A percentile compares a stretch with the other conserved stretches of the same genome.
These are phyloP conservation scores for Nakazawaea molendinolei DNA, from an alignment of 805 yeast genomes.

Conservation along the genomic window DNA sequence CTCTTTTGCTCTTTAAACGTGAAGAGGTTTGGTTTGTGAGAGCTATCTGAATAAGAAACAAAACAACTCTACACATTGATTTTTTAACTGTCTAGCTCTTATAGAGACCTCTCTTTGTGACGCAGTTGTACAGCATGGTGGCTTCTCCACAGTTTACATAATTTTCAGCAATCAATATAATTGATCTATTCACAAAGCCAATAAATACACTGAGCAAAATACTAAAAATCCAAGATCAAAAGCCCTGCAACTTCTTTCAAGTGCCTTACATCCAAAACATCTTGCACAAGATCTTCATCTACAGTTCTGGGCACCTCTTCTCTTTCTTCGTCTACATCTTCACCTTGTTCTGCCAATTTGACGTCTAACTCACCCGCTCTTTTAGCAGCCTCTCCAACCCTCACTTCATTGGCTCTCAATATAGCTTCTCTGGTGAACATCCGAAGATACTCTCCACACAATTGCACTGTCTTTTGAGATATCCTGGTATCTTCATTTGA, in stretches of 20 bases:
- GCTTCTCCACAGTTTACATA: no score
- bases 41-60: no score
- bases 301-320: slow-evolving; percentile 13
- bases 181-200: no score
- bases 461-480: slow-evolving; percentile 39
- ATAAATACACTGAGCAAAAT: no score
- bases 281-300: slow-evolving; percentile 16
- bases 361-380: slow-evolving; percentile 3
- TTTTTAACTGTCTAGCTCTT: no score
- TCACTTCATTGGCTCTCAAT: slow-evolving; percentile 47
- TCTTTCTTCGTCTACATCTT: slow-evolving; percentile 22
- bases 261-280: slow-evolving; percentile 46
- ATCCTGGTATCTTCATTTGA: slow-evolving; percentile 38
- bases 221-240: slow-evolving; percentile 47
- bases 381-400: slow-evolving; percentile 21
- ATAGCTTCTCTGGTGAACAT: slow-evolving; percentile 57
- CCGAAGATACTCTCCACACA: slow-evolving; percentile 47
- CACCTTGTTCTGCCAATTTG: slow-evolving; percentile 25
- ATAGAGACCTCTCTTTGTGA: no score
- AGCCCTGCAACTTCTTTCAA: slow-evolving; percentile 50
- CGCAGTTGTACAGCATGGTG: no score
- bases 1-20: no score
- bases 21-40: no score
- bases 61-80: no score
- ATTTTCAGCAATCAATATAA: no score